Evolutionary conservation across 805 yeast species (phyloP).

Genomic region (Ogataea henricii): DNA sequence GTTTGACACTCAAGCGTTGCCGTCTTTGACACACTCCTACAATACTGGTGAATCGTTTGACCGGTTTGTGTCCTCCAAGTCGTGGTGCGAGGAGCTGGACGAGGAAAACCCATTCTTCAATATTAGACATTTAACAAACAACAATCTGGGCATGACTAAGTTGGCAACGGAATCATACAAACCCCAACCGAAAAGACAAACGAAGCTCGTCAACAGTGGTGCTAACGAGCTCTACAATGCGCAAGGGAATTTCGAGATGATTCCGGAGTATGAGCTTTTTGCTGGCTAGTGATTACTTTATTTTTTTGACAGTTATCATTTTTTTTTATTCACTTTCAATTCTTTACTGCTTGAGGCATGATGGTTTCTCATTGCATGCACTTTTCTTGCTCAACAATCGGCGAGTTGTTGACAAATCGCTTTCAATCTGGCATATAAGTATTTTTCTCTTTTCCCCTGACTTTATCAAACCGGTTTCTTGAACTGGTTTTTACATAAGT

Average conservation of each 20-base stretch:
- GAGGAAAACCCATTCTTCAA: slow-evolving; percentile 12
- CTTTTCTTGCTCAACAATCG: neutral
- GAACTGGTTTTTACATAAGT: neutral
- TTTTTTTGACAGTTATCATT: neutral
- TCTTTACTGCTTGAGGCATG: neutral
- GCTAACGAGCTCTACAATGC: slow-evolving; percentile 3
- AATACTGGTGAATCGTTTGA: slow-evolving; percentile 17
- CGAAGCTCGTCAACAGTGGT: slow-evolving; percentile 5
- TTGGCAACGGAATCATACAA: neutral
- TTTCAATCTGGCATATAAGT: neutral
- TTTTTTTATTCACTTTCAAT: neutral
- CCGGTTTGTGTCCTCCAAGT: slow-evolving; percentile 13
- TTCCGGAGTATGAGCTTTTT: slow-evolving; percentile 1
- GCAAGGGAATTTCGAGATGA: neutral
- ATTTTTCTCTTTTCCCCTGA: neutral
- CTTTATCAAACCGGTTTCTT: neutral
- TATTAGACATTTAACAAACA: slow-evolving; percentile 6
- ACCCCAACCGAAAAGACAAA: neutral
- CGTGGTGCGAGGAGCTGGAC: slow-evolving; percentile 24
- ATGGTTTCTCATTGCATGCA: neutral
- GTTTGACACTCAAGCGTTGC: slow-evolving; percentile 19
- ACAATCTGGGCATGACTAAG: slow-evolving; percentile 1
- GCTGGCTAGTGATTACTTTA: slow-evolving; percentile 1
- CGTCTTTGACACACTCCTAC: slow-evolving; percentile 22
- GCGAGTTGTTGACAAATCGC: neutral